phyloP scores from a whole-genome alignment of 2,329 filamentous ascomycete species.

The Botrytis elliptica region DNA sequence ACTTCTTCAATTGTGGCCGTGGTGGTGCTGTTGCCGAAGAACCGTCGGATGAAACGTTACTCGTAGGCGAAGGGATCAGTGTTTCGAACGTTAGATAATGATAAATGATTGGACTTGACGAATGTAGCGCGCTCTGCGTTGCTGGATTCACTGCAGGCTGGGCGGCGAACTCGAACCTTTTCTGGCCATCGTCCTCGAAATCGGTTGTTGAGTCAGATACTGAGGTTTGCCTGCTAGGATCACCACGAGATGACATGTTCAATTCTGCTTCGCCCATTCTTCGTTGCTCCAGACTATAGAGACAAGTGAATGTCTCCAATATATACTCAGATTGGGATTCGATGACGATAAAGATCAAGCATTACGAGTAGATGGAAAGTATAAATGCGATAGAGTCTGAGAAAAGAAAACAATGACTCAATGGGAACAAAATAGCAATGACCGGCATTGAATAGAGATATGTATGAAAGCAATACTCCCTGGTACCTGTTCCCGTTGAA shows the following conservation, averaged over 20 bases:
- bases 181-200: constrained; percentile 21
- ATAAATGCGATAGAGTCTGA: background rate
- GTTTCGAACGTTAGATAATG: constrained; percentile 39
- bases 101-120: constrained; percentile 32
- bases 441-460: background rate
- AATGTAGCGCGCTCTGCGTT: constrained; percentile 15
- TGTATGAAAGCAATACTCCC: background rate
- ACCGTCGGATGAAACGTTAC: constrained; percentile 20
- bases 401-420: background rate
- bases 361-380: background rate
- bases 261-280: constrained; percentile 29
- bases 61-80: constrained; percentile 30
- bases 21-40: constrained; percentile 43
- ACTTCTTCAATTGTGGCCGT: constrained; percentile 65
- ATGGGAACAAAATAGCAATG: background rate
- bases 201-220: constrained; percentile 18
- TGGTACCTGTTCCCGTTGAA: background rate
- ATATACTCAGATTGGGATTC: background rate
- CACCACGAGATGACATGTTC: constrained; percentile 25
- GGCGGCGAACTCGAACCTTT: background rate
- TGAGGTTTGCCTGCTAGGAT: constrained; percentile 24
- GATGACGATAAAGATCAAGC: background rate
- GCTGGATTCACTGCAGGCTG: constrained; percentile 6
- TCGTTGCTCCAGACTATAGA: background rate
- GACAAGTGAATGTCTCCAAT: background rate